Conservation (phyloP, 1,284 basidiomycete genomes). For the Schizopora paradoxa region DNA sequence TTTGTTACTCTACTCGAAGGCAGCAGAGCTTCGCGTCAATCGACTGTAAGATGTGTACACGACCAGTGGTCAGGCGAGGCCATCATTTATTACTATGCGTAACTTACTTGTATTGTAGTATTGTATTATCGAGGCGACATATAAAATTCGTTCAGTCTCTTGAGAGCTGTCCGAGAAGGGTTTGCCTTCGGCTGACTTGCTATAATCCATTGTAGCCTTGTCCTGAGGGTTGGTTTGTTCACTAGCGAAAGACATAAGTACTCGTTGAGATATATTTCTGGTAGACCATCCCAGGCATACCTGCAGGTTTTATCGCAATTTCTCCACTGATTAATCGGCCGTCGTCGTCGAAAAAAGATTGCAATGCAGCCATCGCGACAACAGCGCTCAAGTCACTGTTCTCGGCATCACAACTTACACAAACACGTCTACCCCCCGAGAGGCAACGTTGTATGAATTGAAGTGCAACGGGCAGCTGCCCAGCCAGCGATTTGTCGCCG, state of each 20-base stretch:
- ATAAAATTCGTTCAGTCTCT: slow-evolving; percentile 74
- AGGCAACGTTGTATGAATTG: slow-evolving; percentile 43
- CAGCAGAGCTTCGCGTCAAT: too few relatives aligned
- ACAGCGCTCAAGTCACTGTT: slow-evolving; percentile 63
- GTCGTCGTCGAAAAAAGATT: slow-evolving; percentile 50
- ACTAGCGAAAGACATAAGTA: slow-evolving; percentile 21
- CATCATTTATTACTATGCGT: too few relatives aligned
- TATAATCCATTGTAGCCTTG: slow-evolving; percentile 78
- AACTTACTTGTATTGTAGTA: too few relatives aligned
- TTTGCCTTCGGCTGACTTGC: slow-evolving; percentile 65
- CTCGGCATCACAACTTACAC: slow-evolving; percentile 52
- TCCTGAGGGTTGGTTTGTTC: slow-evolving; percentile 58
- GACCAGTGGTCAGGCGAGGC: too few relatives aligned
- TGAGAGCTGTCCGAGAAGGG: slow-evolving; percentile 69
- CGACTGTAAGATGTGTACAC: too few relatives aligned
- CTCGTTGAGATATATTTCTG: slow-evolving; percentile 15
- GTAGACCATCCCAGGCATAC: slow-evolving; percentile 1
- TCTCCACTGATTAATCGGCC: slow-evolving; percentile 34
- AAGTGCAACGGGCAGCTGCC: slow-evolving; percentile 43
- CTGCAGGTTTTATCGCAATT: slow-evolving; percentile 1
- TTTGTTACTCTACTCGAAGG: slow-evolving; percentile 49
- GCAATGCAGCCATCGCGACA: slow-evolving; percentile 51
- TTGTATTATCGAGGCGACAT: slow-evolving; percentile 37
- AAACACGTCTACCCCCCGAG: slow-evolving; percentile 32
- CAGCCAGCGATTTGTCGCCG: slow-evolving; percentile 46